These are phyloP conservation scores for Podila verticillata DNA, from an alignment of 192 early-diverging fungal genomes.

Conservation along the genomic window DNA sequence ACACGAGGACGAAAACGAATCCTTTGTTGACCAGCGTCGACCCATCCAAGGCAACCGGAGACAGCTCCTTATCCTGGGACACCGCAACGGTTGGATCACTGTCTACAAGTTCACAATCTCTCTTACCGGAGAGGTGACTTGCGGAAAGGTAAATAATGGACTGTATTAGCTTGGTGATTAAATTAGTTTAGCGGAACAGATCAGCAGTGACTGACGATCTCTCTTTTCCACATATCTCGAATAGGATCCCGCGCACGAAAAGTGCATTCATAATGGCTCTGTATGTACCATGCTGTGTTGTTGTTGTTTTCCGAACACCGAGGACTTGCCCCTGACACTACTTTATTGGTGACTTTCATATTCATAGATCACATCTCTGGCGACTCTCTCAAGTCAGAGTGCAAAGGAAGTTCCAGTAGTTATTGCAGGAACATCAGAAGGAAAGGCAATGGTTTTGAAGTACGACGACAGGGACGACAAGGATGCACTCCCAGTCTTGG, in stretches of 20 bases:
- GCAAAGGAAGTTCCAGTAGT: slow-evolving; percentile 29
- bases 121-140: slow-evolving; percentile 29
- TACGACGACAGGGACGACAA: slow-evolving; percentile 27
- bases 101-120: slow-evolving; percentile 47
- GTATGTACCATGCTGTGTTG: neutral
- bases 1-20: slow-evolving; percentile 6
- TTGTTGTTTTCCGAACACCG: neutral
- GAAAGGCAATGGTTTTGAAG: slow-evolving; percentile 34
- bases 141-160: slow-evolving; percentile 24
- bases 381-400: slow-evolving; percentile 29
- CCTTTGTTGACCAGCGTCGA: slow-evolving; percentile 1
- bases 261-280: slow-evolving; percentile 7
- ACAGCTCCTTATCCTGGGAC: slow-evolving; percentile 42
- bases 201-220: neutral
- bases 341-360: neutral
- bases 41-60: slow-evolving; percentile 36
- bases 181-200: neutral
- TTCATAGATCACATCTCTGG: slow-evolving; percentile 40
- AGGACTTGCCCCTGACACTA: too few relatives aligned
- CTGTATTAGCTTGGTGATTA: neutral
- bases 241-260: slow-evolving; percentile 8
- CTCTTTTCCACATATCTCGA: neutral
- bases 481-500: slow-evolving; percentile 22
- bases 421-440: slow-evolving; percentile 42
- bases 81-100: slow-evolving; percentile 40